phyloP scores from a whole-genome alignment of 129 eudicot genomes.

The Chrysanthemum lavandulifolium region DNA sequence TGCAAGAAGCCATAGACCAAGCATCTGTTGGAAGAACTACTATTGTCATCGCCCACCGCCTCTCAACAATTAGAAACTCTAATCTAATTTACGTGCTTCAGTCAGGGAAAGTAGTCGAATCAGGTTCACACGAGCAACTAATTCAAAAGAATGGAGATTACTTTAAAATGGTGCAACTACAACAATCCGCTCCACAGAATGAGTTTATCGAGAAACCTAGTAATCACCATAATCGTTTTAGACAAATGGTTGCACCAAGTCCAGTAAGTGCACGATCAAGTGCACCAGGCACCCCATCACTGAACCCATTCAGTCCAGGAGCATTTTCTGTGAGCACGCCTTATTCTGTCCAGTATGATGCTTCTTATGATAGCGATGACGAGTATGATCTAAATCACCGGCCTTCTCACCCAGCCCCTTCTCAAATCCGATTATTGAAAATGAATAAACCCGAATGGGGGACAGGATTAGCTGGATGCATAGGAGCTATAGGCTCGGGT shows the following conservation, averaged over 20 bases:
- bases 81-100: slow-evolving; percentile 37
- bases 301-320: slow-evolving; percentile 40
- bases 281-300: slow-evolving; percentile 30
- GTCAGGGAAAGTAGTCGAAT: slow-evolving; percentile 49
- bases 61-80: slow-evolving; percentile 41
- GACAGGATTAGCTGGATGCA: slow-evolving; percentile 34
- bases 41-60: slow-evolving; percentile 50
- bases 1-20: slow-evolving; percentile 46
- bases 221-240: slow-evolving; percentile 6
- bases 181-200: slow-evolving; percentile 34
- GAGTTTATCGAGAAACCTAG: slow-evolving; percentile 12
- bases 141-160: slow-evolving; percentile 34
- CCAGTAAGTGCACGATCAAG: slow-evolving; percentile 33
- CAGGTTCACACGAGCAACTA: slow-evolving; percentile 44
- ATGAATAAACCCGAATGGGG: slow-evolving; percentile 47
- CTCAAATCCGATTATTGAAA: slow-evolving; percentile 31
- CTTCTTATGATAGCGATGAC: slow-evolving; percentile 21
- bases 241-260: slow-evolving; percentile 24
- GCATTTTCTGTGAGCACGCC: slow-evolving; percentile 30
- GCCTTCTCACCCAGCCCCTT: slow-evolving; percentile 23
- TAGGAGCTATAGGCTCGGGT: slow-evolving; percentile 44
- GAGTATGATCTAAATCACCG: slow-evolving; percentile 4
- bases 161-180: slow-evolving; percentile 40
- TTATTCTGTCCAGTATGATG: slow-evolving; percentile 20
- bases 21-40: slow-evolving; percentile 49